A percentile compares a stretch with the other conserved stretches of the same genome.
phyloP scores from a whole-genome alignment of 805 yeast species.

The Brettanomyces naardenensis region DNA sequence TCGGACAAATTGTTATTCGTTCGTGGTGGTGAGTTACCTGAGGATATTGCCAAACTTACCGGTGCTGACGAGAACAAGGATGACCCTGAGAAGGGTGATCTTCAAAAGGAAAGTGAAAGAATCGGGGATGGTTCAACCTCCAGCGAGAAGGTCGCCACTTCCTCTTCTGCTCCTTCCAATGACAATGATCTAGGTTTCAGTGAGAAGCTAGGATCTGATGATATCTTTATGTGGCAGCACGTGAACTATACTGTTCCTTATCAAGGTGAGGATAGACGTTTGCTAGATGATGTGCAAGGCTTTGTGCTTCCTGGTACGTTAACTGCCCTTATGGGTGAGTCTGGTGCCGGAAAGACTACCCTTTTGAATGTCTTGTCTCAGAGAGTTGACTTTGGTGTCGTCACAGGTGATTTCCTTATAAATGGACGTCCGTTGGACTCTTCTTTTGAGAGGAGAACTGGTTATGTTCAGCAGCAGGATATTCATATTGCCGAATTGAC shows the following conservation, averaged over 20 bases:
- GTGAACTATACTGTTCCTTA: conserved; percentile 50
- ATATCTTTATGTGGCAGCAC: conserved; percentile 56
- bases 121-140: background rate
- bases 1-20: conserved; percentile 27
- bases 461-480: conserved; percentile 53
- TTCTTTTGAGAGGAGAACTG: conserved; percentile 46
- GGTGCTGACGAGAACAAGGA: background rate
- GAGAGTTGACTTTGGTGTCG: conserved; percentile 42
- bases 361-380: conserved; percentile 45
- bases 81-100: conserved; percentile 3
- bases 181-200: background rate
- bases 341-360: conserved; percentile 62
- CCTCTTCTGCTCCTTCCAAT: background rate
- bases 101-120: background rate
- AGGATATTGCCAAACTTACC: conserved; percentile 1
- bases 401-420: conserved; percentile 53
- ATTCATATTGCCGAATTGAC: conserved; percentile 42
- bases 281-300: conserved; percentile 38
- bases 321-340: conserved; percentile 59
- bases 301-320: conserved; percentile 45
- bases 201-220: conserved; percentile 28
- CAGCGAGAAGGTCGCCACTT: background rate
- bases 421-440: conserved; percentile 41
- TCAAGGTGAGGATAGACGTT: conserved; percentile 31
- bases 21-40: conserved; percentile 15